Base-by-base conservation (phyloP, 139 green algal genomes). In the Tetradesmus lagerheimii region DNA sequence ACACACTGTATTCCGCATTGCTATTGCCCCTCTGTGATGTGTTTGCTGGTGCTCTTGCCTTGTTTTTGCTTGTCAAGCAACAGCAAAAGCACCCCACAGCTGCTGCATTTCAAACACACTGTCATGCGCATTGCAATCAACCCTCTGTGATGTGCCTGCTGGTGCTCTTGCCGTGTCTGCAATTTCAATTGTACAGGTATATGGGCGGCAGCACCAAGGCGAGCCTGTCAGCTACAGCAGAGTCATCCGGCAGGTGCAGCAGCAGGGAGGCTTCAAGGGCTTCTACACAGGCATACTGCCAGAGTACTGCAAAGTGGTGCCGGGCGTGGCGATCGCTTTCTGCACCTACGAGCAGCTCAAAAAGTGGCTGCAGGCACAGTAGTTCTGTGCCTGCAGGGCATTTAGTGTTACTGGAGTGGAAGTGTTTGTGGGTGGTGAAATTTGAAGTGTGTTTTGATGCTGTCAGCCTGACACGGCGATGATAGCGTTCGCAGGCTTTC, bases 221-320 rank as follows among this genome's bases (percentile, higher is more conserved):
- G 43, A 76, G 71, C 43, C 41, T 35, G 75, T 62, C 31, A 90
- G 92, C 67, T 97, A 96, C 86, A 47, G n/a, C 0, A 80, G 92
- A 45, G 94, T 95, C 43, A 92, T 97, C 29, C 82, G 77, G 23
- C 77, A 83, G 41, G 91, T 99, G 12, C 74, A 92, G 18, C 37
- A 62, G 31, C 89, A 91, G 15, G 93, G 96, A 35, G 88, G 88
- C 6, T 50, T 95, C 47, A 25, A 47, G 0, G 97, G 95, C 29
- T 95, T 99, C 79, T 99, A 99, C 85, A 57, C 91, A 0, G 97
- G 97, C 83, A 98, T 99, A 67, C 45, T 98, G 0, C 94, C 97
- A 0, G 97, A 99, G 90, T 99, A 98, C 88, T 94, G 91, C 91
- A 99, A 99, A 90, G 97, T 98, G 38, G 64, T 98, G 27, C 97